Evolutionary conservation across 805 yeast species (phyloP).

Genomic region (Jamesozyma rosinii): DNA sequence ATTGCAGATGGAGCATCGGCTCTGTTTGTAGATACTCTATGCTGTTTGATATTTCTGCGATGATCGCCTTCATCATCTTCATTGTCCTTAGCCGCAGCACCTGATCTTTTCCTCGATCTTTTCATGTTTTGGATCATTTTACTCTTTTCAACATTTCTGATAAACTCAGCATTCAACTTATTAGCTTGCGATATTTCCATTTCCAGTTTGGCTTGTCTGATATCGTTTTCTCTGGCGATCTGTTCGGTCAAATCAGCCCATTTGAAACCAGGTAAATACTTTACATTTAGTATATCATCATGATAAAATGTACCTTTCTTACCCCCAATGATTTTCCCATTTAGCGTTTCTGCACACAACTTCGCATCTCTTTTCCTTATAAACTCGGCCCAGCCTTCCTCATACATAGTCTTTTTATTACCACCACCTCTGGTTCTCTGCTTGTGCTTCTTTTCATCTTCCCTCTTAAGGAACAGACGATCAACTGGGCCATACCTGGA

Average conservation of each 20-base stretch:
- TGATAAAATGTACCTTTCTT: conserved; percentile 83
- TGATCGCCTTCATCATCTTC: conserved; percentile 23
- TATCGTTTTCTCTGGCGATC: conserved; percentile 80
- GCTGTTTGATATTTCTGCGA: conserved; percentile 59
- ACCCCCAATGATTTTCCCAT: conserved; percentile 87
- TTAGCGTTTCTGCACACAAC: conserved; percentile 73
- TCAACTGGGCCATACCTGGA: conserved; percentile 81
- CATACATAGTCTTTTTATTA: conserved; percentile 75
- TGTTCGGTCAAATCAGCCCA: conserved; percentile 94
- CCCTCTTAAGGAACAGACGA: conserved; percentile 79
- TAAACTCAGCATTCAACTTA: conserved; percentile 73
- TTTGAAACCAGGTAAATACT: conserved; percentile 83
- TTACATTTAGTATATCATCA: conserved; percentile 87
- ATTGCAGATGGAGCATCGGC: conserved; percentile 47
- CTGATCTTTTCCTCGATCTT: conserved; percentile 27
- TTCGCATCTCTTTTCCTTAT: conserved; percentile 77
- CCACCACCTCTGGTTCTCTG: conserved; percentile 80
- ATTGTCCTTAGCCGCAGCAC: conserved; percentile 12
- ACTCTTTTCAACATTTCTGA: conserved; percentile 75
- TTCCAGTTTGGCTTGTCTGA: conserved; percentile 77
- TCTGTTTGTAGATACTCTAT: conserved; percentile 56
- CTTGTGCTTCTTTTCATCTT: conserved; percentile 54
- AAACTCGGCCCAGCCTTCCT: conserved; percentile 97
- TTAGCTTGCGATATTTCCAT: conserved; percentile 85
- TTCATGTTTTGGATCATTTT: conserved; percentile 65